Percentiles rank a stretch among this genome's conserved stretches.
Conservation (phyloP, 2,329 filamentous ascomycete species). For the Fusarium sororula region DNA sequence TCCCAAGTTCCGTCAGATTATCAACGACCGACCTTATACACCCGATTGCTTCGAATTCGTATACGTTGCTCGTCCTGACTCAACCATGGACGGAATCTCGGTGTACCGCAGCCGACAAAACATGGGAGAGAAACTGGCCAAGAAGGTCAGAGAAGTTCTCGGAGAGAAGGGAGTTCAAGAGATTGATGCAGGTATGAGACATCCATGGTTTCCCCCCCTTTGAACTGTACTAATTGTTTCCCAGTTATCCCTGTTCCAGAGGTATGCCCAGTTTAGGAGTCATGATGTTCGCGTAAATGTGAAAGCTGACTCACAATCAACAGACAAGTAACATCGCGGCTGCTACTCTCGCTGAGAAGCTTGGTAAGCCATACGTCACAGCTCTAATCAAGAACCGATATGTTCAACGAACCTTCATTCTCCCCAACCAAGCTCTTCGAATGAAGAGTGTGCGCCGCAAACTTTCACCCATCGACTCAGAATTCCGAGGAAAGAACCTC, state of each 20-base stretch:
- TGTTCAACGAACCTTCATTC: slow-evolving; percentile 85
- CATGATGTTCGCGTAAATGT: not conserved
- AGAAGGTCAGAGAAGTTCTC: slow-evolving; percentile 73
- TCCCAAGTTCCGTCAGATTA: slow-evolving; percentile 80
- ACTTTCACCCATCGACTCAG: slow-evolving; percentile 84
- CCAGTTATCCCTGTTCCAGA: slow-evolving; percentile 62
- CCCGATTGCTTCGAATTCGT: slow-evolving; percentile 70
- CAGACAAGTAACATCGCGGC: slow-evolving; percentile 85
- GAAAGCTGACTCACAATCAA: not conserved
- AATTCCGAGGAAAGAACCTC: slow-evolving; percentile 84
- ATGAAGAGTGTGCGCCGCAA: slow-evolving; percentile 91
- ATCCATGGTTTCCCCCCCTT: not conserved
- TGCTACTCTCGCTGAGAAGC: slow-evolving; percentile 75
- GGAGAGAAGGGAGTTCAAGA: slow-evolving; percentile 75
- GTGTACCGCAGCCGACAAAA: slow-evolving; percentile 85
- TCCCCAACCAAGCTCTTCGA: slow-evolving; percentile 77
- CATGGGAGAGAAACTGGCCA: slow-evolving; percentile 85
- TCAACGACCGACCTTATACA: slow-evolving; percentile 73
- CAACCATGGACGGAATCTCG: slow-evolving; percentile 85
- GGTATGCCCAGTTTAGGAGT: slow-evolving; percentile 24
- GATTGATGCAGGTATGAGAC: slow-evolving; percentile 70
- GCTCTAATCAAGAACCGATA: slow-evolving; percentile 92
- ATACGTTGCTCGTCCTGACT: slow-evolving; percentile 87
- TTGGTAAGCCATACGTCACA: slow-evolving; percentile 80
- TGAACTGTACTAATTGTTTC: slow-evolving; percentile 4